Conservation (phyloP, 1,139 yeast species). For the Eremothecium sinecaudum region DNA sequence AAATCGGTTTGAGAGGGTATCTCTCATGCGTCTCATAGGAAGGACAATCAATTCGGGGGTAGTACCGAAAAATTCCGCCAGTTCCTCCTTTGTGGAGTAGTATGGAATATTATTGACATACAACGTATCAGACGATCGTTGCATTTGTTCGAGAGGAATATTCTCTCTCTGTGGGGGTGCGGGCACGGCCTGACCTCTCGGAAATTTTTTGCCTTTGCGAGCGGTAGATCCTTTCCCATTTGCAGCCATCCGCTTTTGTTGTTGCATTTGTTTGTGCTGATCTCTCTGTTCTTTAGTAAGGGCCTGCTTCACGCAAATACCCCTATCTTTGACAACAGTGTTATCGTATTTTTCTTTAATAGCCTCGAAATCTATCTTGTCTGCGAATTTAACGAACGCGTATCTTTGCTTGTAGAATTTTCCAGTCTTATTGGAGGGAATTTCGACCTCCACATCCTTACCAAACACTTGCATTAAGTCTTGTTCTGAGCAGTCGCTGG, state of each 20-base stretch:
- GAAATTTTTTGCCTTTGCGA: slow-evolving; percentile 7
- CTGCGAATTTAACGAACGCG: slow-evolving; percentile 29
- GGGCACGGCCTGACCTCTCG: slow-evolving; percentile 18
- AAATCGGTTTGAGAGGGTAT: slow-evolving; percentile 21
- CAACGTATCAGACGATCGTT: slow-evolving; percentile 29
- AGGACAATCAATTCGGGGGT: slow-evolving; percentile 23
- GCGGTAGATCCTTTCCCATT: slow-evolving; percentile 3
- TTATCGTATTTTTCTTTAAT: slow-evolving; percentile 28
- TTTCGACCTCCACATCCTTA: slow-evolving; percentile 27
- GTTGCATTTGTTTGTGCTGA: slow-evolving; percentile 7
- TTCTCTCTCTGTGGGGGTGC: slow-evolving; percentile 17
- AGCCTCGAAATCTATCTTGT: slow-evolving; percentile 24
- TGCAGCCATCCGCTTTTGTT: slow-evolving; percentile 11
- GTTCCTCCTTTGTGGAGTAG: slow-evolving; percentile 26
- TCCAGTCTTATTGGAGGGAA: slow-evolving; percentile 22
- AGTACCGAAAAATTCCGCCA: slow-evolving; percentile 28
- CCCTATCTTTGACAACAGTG: slow-evolving; percentile 25
- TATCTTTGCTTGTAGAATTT: slow-evolving; percentile 25
- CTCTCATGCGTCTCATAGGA: slow-evolving; percentile 30
- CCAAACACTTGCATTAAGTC: slow-evolving; percentile 24
- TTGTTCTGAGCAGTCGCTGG: slow-evolving; percentile 25
- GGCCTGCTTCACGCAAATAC: slow-evolving; percentile 28
- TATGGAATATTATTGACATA: slow-evolving; percentile 31
- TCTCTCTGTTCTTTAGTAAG: slow-evolving; percentile 26
- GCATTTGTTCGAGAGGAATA: slow-evolving; percentile 28